Percentiles rank a stretch among this genome's conserved stretches.
phyloP scores from a whole-genome alignment of 768 basidiomycete genomes.

The Lactarius evosmus region DNA sequence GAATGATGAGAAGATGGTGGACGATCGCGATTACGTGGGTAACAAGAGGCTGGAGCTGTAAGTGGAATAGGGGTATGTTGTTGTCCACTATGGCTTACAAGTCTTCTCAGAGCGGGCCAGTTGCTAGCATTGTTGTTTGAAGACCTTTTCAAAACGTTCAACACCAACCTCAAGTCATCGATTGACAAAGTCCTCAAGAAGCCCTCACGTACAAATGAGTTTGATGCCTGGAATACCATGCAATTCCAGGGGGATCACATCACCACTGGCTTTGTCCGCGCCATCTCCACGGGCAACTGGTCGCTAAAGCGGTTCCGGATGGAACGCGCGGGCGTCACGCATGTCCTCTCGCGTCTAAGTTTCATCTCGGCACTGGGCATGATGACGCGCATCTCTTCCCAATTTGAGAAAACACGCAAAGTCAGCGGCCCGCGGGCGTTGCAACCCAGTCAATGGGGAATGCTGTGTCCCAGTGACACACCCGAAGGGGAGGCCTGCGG shows the following conservation, averaged over 20 bases:
- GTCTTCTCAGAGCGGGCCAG: constrained; percentile 76
- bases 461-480: constrained; percentile 96
- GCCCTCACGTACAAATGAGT: constrained; percentile 88
- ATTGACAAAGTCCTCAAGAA: constrained; percentile 99
- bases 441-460: constrained; percentile 99
- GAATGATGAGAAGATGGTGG: constrained; percentile 95
- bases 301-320: constrained; percentile 98
- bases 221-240: constrained; percentile 93
- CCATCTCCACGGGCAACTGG: constrained; percentile 99
- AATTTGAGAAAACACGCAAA: constrained; percentile 99
- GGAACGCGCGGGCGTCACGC: constrained; percentile 97
- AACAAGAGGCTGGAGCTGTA: constrained; percentile 98
- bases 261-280: constrained; percentile 92
- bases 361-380: constrained; percentile 98
- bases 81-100: constrained; percentile 1
- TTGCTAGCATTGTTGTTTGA: constrained; percentile 94
- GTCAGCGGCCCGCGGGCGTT: constrained; percentile 96
- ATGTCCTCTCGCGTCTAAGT: constrained; percentile 90
- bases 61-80: constrained; percentile 34
- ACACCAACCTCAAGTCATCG: constrained; percentile 87
- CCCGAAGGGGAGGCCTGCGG: constrained; percentile 99
- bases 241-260: constrained; percentile 95
- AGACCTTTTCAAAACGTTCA: constrained; percentile 98
- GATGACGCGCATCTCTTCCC: constrained; percentile 99
- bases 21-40: constrained; percentile 98